Evolutionary conservation across 306 rosid species (phyloP), one percentile per base, ranked within the genome.

Genomic region (Inga laurina): DNA sequence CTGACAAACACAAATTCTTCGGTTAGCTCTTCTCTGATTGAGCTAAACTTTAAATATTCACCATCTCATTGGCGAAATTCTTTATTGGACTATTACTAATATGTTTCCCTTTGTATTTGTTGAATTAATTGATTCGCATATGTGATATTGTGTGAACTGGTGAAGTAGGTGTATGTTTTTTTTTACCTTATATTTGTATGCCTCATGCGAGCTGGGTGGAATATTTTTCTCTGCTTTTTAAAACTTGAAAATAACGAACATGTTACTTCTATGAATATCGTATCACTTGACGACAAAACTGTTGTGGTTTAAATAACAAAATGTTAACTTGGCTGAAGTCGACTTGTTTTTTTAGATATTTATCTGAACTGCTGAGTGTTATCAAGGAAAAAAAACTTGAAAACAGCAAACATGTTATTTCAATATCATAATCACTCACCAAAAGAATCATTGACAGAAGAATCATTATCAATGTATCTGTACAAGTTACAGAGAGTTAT

Each of bases 1-100:
- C 98, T 39, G 98, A 95, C 78, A 89, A 93, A 21, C 94, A 98
- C 86, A 78, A 48, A 22, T 92, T 89, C 86, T 84, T 95, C 15
- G 98, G 98, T 95, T 71, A 76, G 8, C 68, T 14, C 74, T 72
- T 46, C 24, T 81, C 37, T 54, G 27, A 44, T 82, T 56, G 45
- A 10, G 34, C 46, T 18, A n/a, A 41, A 56, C 15, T 37, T 74
- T 1, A 27, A n/a, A 24, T 4, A 5, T 48, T 39, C n/a, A 32
- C 14, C 43, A 15, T 32, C 43, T 34, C n/a, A 34, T 32, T 13
- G 39, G n/a, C 21, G 43, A n/a, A 13, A 65, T 32, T 65, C 46
- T 67, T 66, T 39, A 3, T 43, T 30, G 13, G 19, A 22, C 30
- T 56, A 21, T 6, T 56, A n/a, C 10, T n/a, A 46, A 3, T 22